A percentile compares a stretch with the other conserved stretches of the same genome.
These are phyloP conservation scores for Brettanomyces naardenensis DNA, from an alignment of 805 yeast genomes.

Conservation along the genomic window DNA sequence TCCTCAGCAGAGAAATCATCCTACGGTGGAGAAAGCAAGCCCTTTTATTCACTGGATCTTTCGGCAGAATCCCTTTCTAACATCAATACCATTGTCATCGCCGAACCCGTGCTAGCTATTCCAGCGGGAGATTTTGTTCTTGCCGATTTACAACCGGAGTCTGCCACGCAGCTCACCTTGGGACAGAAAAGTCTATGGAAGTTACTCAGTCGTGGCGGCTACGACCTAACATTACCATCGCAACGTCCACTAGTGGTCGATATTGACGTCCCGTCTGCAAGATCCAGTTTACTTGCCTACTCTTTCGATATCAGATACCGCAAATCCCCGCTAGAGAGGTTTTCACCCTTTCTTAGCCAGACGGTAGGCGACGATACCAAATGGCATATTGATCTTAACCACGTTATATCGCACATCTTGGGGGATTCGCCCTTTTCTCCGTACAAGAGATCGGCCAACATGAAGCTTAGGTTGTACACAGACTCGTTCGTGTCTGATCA, in stretches of 20 bases:
- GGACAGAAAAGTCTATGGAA: conserved; percentile 29
- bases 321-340: conserved; percentile 25
- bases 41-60: conserved; percentile 42
- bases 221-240: conserved; percentile 32
- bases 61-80: conserved; percentile 29
- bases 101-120: conserved; percentile 23
- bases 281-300: conserved; percentile 58
- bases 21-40: conserved; percentile 37
- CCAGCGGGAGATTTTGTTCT: conserved; percentile 26
- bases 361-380: conserved; percentile 63
- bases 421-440: conserved; percentile 55
- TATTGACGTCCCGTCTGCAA: conserved; percentile 45
- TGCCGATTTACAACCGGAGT: conserved; percentile 28
- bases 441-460: conserved; percentile 15
- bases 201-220: conserved; percentile 31
- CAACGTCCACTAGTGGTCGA: conserved; percentile 37
- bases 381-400: conserved; percentile 54
- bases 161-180: conserved; percentile 16
- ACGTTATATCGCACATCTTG: conserved; percentile 39
- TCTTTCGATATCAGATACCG: conserved; percentile 23
- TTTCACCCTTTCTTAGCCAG: conserved; percentile 64
- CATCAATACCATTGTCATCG: conserved; percentile 45
- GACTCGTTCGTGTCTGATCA: conserved; percentile 28
- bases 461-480: conserved; percentile 42
- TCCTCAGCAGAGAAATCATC: conserved; percentile 44